A percentile compares a stretch with the other conserved stretches of the same genome.
phyloP scores from a whole-genome alignment of 169 alveolate species.

The Eimeria brunetti region DNA sequence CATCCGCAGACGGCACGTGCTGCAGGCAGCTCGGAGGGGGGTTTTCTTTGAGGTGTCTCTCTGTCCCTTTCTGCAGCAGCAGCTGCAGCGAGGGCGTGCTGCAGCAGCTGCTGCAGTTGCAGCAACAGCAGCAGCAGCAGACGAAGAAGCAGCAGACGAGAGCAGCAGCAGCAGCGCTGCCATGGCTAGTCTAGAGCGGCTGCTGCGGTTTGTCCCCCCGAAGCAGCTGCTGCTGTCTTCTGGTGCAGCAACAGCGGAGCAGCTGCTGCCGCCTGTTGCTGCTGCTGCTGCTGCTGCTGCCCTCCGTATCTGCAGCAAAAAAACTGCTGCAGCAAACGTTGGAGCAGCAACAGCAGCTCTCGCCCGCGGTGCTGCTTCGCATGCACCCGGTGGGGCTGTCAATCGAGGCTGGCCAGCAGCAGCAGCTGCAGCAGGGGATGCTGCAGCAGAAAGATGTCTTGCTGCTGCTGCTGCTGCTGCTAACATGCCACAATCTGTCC shows the following conservation, averaged over 20 bases:
- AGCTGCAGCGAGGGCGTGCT: not conserved
- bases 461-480: conserved; percentile 22
- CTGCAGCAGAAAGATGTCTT: not conserved
- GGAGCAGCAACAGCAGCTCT: conserved; percentile 2
- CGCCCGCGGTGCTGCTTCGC: conserved; percentile 9
- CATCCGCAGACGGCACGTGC: conserved; percentile 37
- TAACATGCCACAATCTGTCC: not conserved
- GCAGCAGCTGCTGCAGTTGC: not conserved
- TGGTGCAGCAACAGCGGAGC: conserved; percentile 33
- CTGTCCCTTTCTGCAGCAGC: not conserved
- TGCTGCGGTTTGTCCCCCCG: conserved; percentile 68
- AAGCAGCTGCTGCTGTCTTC: conserved; percentile 49
- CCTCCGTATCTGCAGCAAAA: conserved; percentile 20
- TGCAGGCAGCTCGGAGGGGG: conserved; percentile 62
- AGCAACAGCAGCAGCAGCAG: not conserved
- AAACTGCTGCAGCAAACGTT: not conserved
- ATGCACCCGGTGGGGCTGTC: not conserved
- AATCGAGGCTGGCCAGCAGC: conserved; percentile 2
- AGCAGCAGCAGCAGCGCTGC: not conserved
- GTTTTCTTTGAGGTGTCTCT: conserved; percentile 53
- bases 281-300: conserved; percentile 49
- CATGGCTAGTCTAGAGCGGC: not conserved
- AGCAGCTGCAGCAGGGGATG: not conserved
- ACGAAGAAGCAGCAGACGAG: not conserved
- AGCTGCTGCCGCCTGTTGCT: conserved; percentile 38